Evolutionary conservation across 176 grass and related monocot genomes (phyloP), one percentile per base, ranked within the genome.

Genomic region (Elymus sibiricus): DNA sequence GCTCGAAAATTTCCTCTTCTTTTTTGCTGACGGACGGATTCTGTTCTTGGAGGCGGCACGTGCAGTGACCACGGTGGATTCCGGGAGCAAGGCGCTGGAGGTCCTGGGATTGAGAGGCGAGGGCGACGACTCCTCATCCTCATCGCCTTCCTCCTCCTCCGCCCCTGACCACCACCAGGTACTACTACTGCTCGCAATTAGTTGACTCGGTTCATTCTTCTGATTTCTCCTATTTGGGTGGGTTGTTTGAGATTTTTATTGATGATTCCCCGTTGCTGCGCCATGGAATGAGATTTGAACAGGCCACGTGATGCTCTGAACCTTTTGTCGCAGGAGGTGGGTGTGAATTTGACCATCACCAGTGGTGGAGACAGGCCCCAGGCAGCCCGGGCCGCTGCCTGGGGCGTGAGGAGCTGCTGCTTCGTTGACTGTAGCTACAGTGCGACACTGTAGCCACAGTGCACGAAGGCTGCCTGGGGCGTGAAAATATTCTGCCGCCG

Each of bases 271-370:
- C 35, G 35, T 76, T 76, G 43, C 22, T 25, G 21, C 9, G 46
- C 21, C 35, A 6, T 67, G 67, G 67, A 24, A 42, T 25, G 26
- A 29, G 73, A 28, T 10, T 38, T 68, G 16, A 68, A 27, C 71
- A 2, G 7, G n/a, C 40, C 42, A 43, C 32, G 67, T 85, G 68
- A 19, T 31, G 74, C 1, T 60, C 32, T 73, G 42, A 72, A 24
- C 40, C 38, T 11, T 12, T 76, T 44, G 59, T 3, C 70, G n/a
- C 91, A 98, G 96, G 93, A 98, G 70, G 87, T 92, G 22, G 96
- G 86, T 53, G 96, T 95, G 88, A 98, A 92, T 77, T 83, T 98
- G 83, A 92, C 95, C 79, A 98, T 98, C n/a, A n/a, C n/a, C n/a
- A n/a, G n/a, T n/a, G n/a, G n/a, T n/a, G n/a, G n/a, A n/a, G n/a